Base-by-base conservation (phyloP, 2,329 filamentous ascomycete genomes). In the Ophiostoma sp. region DNA sequence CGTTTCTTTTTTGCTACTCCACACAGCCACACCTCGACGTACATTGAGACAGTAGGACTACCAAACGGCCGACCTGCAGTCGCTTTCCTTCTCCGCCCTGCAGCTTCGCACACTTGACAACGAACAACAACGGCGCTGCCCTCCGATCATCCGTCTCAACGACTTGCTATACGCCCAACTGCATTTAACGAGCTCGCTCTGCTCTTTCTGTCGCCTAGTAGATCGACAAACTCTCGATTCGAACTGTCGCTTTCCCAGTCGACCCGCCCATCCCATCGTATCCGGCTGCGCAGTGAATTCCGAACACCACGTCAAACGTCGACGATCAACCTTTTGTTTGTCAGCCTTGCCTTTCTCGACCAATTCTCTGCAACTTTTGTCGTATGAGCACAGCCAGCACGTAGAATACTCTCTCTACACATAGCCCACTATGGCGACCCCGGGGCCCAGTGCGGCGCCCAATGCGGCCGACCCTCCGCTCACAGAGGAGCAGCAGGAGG, bases 401-500 rank as follows among this genome's bases (percentile, higher is more conserved):
- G 28, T 9, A 45, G 12, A 11, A 45, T 11, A 45, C 45, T 19
- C 17, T 36, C 55, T 45, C 25, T 28, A 17, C 63, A 19, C 33
- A n/a, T 42, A 28, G 11, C 42, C 45, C 15, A n/a, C 64, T 57
- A 75, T 69, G 72, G 71, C 69, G 50, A 74, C 74, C 76, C 79
- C 28, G 31, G 63, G 22, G 90, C 93, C 81, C 87, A 91, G 82
- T 50, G 39, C 52, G 64, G 64, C 64, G 17, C 93, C 81, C 87
- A 91, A 82, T 69, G 52, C 55, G 48, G 28, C 70, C 28, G 33
- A 33, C 33, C 48, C 50, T 31, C 50, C 55, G 66, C 91, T 98
- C 79, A 92, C 92, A 69, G 84, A 91, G 76, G 88, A 88, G 77
- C 94, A 98, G 84, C 94, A 94, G 81, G 88, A 91, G 70, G 92